These are phyloP conservation scores for Cryptococcus sp. DNA, from an alignment of 1,284 basidiomycete genomes.

Conservation along the genomic window DNA sequence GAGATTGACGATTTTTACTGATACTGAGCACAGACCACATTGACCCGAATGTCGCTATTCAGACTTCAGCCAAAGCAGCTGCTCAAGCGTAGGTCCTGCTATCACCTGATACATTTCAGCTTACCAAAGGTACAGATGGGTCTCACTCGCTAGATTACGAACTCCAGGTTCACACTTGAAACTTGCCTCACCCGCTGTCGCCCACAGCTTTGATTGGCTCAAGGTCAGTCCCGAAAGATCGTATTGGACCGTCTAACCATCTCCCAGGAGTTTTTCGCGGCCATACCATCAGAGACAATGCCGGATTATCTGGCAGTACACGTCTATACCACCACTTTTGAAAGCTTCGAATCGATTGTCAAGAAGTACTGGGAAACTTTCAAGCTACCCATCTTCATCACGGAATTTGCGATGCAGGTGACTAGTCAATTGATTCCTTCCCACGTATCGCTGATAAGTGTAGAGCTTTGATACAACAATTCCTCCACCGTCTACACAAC, in stretches of 20 bases:
- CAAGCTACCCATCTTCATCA: conserved; percentile 36
- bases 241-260: background rate
- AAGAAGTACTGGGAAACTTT: conserved; percentile 29
- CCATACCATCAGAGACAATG: conserved; percentile 19
- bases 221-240: conserved; percentile 19
- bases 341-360: conserved; percentile 23
- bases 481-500: conserved; percentile 25
- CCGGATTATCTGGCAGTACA: conserved; percentile 38
- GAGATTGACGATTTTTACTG: background rate
- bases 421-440: background rate
- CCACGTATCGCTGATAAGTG: background rate
- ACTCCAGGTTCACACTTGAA: conserved; percentile 11
- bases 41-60: conserved; percentile 24
- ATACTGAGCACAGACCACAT: conserved; percentile 21
- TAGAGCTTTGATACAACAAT: conserved; percentile 37
- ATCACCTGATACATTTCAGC: background rate
- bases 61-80: conserved; percentile 19
- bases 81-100: conserved; percentile 21
- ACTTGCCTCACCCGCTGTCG: conserved; percentile 38
- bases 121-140: conserved; percentile 24
- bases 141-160: conserved; percentile 23
- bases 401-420: conserved; percentile 42
- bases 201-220: conserved; percentile 30
- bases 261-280: conserved; percentile 23
- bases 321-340: conserved; percentile 43